Conservation (phyloP, 129 eudicot species). For the Pulicaria dysenterica region DNA sequence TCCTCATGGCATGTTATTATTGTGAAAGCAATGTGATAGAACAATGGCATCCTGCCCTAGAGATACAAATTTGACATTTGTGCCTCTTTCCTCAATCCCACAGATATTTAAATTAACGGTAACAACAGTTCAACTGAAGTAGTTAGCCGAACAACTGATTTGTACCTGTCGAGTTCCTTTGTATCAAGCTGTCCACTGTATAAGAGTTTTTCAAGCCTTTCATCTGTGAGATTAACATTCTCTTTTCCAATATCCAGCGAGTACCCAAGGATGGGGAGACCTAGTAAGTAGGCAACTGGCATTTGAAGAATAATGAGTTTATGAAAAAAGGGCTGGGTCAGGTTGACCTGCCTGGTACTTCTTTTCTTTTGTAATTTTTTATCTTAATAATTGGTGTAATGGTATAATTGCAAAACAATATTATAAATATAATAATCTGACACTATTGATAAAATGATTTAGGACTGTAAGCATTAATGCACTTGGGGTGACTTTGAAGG, state of each 20-base stretch:
- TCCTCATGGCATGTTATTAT: too few relatives aligned
- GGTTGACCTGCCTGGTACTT: background rate
- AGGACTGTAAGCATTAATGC: background rate
- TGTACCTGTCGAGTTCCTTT: conserved; percentile 89
- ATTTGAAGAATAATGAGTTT: background rate
- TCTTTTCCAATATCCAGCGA: conserved; percentile 97
- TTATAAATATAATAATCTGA: background rate
- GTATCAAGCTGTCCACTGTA: conserved; percentile 96
- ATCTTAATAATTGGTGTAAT: background rate
- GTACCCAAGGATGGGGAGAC: conserved; percentile 87
- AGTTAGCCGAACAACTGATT: conserved; percentile 8
- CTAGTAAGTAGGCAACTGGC: conserved; percentile 89
- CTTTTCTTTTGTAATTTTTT: background rate
- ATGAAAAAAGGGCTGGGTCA: background rate
- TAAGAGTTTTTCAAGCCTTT: conserved; percentile 82
- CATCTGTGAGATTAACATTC: conserved; percentile 84
- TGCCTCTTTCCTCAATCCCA: background rate
- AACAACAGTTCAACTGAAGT: conserved; percentile 4
- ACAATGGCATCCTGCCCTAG: background rate
- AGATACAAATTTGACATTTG: background rate
- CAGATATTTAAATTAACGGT: background rate
- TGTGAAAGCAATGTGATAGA: too few relatives aligned
- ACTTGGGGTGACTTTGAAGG: too few relatives aligned
- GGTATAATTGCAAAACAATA: background rate
- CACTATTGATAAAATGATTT: background rate